Evolutionary conservation across 1,139 yeast genomes (phyloP).

Genomic region (Hyphopichia wangnamkhiaoensis): DNA sequence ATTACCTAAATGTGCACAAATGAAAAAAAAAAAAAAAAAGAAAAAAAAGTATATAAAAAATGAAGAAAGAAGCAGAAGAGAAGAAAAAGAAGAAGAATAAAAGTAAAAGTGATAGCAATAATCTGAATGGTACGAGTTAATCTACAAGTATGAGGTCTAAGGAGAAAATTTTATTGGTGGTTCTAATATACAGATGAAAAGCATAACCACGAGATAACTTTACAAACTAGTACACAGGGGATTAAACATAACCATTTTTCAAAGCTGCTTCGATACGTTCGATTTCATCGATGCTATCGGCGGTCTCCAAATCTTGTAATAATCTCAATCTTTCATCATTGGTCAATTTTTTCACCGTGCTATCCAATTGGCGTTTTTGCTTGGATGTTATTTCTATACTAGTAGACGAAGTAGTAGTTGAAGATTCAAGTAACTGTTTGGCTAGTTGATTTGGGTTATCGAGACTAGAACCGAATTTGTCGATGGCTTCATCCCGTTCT

Average conservation of each 20-base stretch:
- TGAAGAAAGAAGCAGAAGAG: no score
- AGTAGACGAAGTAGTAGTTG: background rate
- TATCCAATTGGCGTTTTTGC: slow-evolving; percentile 5
- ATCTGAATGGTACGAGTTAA: no score
- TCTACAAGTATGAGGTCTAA: no score
- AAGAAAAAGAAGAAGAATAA: no score
- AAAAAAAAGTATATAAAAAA: no score
- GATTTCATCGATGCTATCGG: slow-evolving; percentile 72
- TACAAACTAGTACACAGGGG: no score
- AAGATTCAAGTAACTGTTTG: slow-evolving; percentile 9
- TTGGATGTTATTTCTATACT: slow-evolving; percentile 1
- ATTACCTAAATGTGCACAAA: no score
- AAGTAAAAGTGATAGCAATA: no score
- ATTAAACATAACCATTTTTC: slow-evolving; percentile 30
- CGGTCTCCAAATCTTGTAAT: slow-evolving; percentile 55
- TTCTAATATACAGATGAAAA: background rate
- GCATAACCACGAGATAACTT: background rate
- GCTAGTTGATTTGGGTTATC: slow-evolving; percentile 8
- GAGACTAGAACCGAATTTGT: slow-evolving; percentile 42
- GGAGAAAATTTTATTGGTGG: no score
- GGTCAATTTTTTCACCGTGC: slow-evolving; percentile 45
- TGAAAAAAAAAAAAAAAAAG: no score
- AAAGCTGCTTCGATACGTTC: slow-evolving; percentile 63
- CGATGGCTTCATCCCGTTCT: slow-evolving; percentile 51
- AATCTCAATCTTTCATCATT: slow-evolving; percentile 54